phyloP scores from a whole-genome alignment of 2,329 filamentous ascomycete species.

The Clonostachys sp. region DNA sequence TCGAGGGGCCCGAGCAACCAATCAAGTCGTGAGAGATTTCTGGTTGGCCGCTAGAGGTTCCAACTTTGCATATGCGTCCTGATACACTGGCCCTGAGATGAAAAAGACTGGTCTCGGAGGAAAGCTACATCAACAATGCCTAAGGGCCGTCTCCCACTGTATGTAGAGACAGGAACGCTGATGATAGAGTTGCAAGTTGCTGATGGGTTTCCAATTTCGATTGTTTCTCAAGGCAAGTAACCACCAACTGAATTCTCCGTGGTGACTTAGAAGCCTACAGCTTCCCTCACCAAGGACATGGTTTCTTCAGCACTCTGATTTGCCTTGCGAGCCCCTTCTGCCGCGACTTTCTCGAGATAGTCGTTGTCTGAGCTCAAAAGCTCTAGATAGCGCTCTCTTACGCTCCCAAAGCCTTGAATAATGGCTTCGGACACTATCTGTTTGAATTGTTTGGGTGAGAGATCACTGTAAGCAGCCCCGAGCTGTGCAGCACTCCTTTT shows the following conservation, averaged over 20 bases:
- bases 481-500: conserved; percentile 32
- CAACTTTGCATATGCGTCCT: conserved; percentile 58
- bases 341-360: conserved; percentile 53
- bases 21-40: conserved; percentile 65
- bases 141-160: not conserved
- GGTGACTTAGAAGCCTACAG: conserved; percentile 38
- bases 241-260: no score
- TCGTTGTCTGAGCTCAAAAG: conserved; percentile 41
- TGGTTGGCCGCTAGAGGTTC: conserved; percentile 64
- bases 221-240: no score
- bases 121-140: no score
- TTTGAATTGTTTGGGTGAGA: conserved; percentile 32
- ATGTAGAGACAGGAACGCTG: not conserved
- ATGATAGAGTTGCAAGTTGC: not conserved
- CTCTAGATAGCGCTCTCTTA: conserved; percentile 52
- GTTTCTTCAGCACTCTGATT: conserved; percentile 52
- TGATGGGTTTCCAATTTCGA: not conserved
- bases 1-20: conserved; percentile 59
- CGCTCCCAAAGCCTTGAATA: conserved; percentile 41
- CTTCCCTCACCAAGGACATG: conserved; percentile 47
- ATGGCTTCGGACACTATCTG: conserved; percentile 56
- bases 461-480: conserved; percentile 27
- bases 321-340: conserved; percentile 57
- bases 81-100: conserved; percentile 3
- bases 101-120: not conserved